Conservation (phyloP, 371 early-diverging fungal genomes). For the Dichotomocladium elegans region DNA sequence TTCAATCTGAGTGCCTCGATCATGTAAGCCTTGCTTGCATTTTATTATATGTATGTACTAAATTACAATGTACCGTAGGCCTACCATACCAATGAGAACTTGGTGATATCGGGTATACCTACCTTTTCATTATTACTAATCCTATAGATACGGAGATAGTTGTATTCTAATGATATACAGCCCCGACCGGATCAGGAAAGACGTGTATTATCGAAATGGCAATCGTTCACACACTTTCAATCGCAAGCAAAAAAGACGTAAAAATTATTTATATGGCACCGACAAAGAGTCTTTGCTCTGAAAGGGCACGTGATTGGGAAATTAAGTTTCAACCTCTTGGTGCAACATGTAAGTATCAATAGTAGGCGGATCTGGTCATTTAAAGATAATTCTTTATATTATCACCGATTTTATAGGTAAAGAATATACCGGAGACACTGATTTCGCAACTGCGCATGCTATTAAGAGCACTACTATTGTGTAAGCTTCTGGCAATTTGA, state of each 20-base stretch:
- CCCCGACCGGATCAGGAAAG: conserved; percentile 90
- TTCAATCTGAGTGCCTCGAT: conserved; percentile 64
- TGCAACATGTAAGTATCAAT: conserved; percentile 41
- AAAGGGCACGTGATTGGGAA: conserved; percentile 66
- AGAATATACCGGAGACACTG: conserved; percentile 83
- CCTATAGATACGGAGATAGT: neutral
- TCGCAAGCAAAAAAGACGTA: conserved; percentile 6
- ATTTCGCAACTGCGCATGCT: conserved; percentile 23
- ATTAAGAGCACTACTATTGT: conserved; percentile 30
- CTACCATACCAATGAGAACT: conserved; percentile 41
- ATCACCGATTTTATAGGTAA: conserved; percentile 25
- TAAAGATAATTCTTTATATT: neutral
- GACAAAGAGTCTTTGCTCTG: conserved; percentile 80
- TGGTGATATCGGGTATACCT: conserved; percentile 52
- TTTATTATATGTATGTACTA: neutral
- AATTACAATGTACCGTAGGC: conserved; percentile 8
- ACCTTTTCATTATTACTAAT: neutral
- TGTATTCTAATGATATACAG: conserved; percentile 21
- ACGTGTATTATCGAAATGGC: conserved; percentile 74
- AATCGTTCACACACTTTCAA: conserved; percentile 50
- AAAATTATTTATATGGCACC: conserved; percentile 86
- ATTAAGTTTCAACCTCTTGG: conserved; percentile 55
- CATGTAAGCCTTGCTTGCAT: conserved; percentile 28
- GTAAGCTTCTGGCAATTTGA: conserved; percentile 18
- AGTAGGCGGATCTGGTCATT: neutral